Base-by-base conservation (phyloP, 2,329 filamentous ascomycete genomes). In the Ophiostoma angusticollis region DNA sequence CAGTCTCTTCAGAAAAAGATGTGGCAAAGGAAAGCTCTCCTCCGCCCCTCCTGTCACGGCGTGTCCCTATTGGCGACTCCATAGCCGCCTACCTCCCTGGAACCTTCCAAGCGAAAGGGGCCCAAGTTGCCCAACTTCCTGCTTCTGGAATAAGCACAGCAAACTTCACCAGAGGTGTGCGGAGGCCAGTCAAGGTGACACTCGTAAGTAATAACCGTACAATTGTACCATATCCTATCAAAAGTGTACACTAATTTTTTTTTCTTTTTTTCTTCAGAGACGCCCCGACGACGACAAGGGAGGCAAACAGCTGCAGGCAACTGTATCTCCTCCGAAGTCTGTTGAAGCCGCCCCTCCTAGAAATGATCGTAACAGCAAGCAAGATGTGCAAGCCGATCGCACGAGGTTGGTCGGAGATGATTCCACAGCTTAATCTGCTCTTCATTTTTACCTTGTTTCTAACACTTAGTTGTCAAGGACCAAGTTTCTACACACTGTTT, bases 401-500 rank as follows among this genome's bases (percentile, higher is more conserved):
- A 28, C 38, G n/a, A 42, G 36, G 42, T 44, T 22, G 21, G 39
- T 24, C 9, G n/a, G n/a, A n/a, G n/a, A n/a, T n/a, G n/a, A 5
- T 7, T 11, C 5, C 5, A 28, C 24, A 14, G n/a, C 5, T 21
- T 22, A n/a, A 18, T 16, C 6, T n/a, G n/a, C n/a, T 9, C 14
- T n/a, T n/a, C 14, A 5, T 23, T 31, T 12, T 13, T 11, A n/a
- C 9, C 9, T 31, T 11, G 1, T 19, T 5, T 21, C 42, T 39
- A 31, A 44, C 41, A 34, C 27, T 6, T 19, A 3, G n/a, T 22
- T n/a, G 4, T 16, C 9, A 38, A 66, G 58, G 42, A 58, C 52
- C 35, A 67, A 57, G 45, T 58, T 70, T 29, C 62, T 64, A 61
- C 62, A 66, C 42, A 63, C 54, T 16, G 61, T 72, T 58, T 50